Evolutionary conservation across 2,329 filamentous ascomycete species (phyloP).

Genomic region (Dissoconium aciculare): DNA sequence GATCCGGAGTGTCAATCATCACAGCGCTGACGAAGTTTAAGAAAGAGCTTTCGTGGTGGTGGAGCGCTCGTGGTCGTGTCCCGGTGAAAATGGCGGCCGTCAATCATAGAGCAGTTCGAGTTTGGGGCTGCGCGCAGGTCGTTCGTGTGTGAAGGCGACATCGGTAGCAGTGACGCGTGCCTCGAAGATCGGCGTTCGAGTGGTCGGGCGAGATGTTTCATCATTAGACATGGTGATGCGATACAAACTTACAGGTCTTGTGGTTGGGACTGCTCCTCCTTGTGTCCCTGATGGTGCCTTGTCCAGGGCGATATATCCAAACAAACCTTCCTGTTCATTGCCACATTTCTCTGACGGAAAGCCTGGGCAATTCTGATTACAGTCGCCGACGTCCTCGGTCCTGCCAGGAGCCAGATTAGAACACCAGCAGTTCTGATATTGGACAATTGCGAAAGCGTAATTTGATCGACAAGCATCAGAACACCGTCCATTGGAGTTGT

Average conservation of each 20-base stretch:
- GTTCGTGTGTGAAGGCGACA: too few species aligned
- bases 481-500: slow-evolving; percentile 57
- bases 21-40: too few species aligned
- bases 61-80: too few species aligned
- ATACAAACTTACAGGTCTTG: slow-evolving; percentile 18
- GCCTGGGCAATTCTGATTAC: slow-evolving; percentile 50
- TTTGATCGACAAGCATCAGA: slow-evolving; percentile 40
- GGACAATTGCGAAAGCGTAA: slow-evolving; percentile 55
- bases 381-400: slow-evolving; percentile 31
- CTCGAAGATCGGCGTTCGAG: too few species aligned
- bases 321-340: slow-evolving; percentile 37
- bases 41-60: too few species aligned
- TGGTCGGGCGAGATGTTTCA: too few species aligned
- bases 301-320: slow-evolving; percentile 47
- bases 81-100: too few species aligned
- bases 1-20: too few species aligned
- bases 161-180: too few species aligned
- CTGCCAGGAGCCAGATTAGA: slow-evolving; percentile 48
- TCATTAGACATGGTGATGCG: too few species aligned
- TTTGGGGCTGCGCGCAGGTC: too few species aligned
- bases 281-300: slow-evolving; percentile 44
- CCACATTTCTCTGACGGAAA: slow-evolving; percentile 54
- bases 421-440: slow-evolving; percentile 57
- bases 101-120: too few species aligned
- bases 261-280: slow-evolving; percentile 20